A percentile compares a stretch with the other conserved stretches of the same genome.
Evolutionary conservation across 371 early-diverging fungal species (phyloP).

Genomic region (Nematocida ausubeli): DNA sequence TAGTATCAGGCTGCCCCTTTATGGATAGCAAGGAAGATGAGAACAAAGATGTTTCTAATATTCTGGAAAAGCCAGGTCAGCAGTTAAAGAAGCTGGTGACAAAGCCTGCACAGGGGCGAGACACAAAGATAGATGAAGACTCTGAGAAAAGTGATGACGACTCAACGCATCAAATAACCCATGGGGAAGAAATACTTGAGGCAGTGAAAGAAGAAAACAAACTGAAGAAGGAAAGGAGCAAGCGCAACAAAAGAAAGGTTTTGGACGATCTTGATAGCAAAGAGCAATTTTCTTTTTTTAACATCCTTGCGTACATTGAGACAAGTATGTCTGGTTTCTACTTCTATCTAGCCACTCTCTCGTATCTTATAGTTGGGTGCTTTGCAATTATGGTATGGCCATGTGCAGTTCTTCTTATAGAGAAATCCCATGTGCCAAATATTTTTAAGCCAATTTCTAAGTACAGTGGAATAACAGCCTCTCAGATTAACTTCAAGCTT

Average conservation of each 20-base stretch:
- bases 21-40: background rate
- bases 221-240: constrained; percentile 34
- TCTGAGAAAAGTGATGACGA: background rate
- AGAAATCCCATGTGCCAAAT: constrained; percentile 2
- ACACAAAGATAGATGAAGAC: constrained; percentile 37
- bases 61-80: background rate
- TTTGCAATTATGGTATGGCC: constrained; percentile 58
- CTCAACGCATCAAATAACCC: constrained; percentile 3
- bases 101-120: constrained; percentile 35
- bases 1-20: background rate
- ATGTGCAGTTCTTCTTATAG: constrained; percentile 23
- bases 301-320: constrained; percentile 44
- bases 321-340: constrained; percentile 14
- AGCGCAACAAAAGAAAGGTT: background rate
- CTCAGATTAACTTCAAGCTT: constrained; percentile 45
- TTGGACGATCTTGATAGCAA: constrained; percentile 1
- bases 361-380: constrained; percentile 56
- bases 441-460: constrained; percentile 31
- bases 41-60: background rate
- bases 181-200: constrained; percentile 34
- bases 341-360: constrained; percentile 6
- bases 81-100: constrained; percentile 24
- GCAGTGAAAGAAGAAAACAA: constrained; percentile 33
- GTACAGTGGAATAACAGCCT: background rate
- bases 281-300: constrained; percentile 44